phyloP scores from a whole-genome alignment of 1,284 basidiomycete genomes.

The Austroboletus olivaceoglutinosus region DNA sequence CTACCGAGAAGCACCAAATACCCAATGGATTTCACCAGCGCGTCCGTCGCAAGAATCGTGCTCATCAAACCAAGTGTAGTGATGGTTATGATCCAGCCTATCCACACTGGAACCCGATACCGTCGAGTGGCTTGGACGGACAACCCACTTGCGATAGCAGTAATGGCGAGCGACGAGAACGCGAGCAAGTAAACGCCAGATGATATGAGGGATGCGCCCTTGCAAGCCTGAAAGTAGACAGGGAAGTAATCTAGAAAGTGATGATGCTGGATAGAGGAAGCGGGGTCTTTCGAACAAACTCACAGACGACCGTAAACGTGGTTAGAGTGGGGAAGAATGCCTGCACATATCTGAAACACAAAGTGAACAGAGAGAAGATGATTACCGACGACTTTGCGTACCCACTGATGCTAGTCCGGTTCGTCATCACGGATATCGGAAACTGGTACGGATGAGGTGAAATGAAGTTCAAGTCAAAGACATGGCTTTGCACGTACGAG shows the following conservation, averaged over 20 bases:
- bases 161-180: background rate
- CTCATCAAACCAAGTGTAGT: constrained; percentile 8
- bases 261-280: too few species aligned
- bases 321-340: background rate
- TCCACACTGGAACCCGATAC: constrained; percentile 12
- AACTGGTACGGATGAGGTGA: constrained; percentile 5
- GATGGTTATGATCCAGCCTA: constrained; percentile 4
- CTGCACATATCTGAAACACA: constrained; percentile 12
- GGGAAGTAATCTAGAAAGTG: constrained; percentile 7
- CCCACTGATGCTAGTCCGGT: constrained; percentile 15
- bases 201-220: constrained; percentile 1
- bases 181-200: constrained; percentile 13
- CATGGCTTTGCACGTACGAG: constrained; percentile 6
- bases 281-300: background rate
- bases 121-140: background rate
- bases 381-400: background rate
- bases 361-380: background rate
- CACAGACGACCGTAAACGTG: constrained; percentile 1
- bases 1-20: background rate
- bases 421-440: constrained; percentile 14
- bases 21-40: constrained; percentile 3
- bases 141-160: background rate
- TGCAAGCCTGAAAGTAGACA: constrained; percentile 15
- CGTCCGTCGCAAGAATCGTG: constrained; percentile 4
- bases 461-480: background rate